A percentile compares a stretch with the other conserved stretches of the same genome.
These are phyloP conservation scores for Cystobasidiaceae sp. DNA, from an alignment of 1,284 basidiomycete genomes.

Conservation along the genomic window DNA sequence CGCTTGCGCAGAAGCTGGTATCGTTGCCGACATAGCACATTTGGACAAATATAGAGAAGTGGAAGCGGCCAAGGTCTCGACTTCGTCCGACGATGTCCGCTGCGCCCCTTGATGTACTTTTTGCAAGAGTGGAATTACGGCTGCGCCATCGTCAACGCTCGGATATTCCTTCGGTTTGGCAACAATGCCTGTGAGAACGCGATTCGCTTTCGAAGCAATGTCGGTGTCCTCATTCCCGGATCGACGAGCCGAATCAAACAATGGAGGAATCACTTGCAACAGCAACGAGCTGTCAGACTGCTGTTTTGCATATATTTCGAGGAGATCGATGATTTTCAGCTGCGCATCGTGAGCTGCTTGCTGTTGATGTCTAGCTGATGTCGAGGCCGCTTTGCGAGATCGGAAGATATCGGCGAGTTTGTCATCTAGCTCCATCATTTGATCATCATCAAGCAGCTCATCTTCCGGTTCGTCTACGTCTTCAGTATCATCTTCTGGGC, in stretches of 20 bases:
- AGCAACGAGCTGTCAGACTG: constrained; percentile 65
- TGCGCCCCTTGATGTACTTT: constrained; percentile 70
- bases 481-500: constrained; percentile 71
- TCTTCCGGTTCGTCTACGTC: constrained; percentile 54
- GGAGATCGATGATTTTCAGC: constrained; percentile 67
- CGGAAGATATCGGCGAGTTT: constrained; percentile 86
- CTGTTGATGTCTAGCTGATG: constrained; percentile 44
- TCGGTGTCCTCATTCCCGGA: constrained; percentile 72
- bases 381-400: constrained; percentile 58
- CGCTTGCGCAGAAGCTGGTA: constrained; percentile 43
- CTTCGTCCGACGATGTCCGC: constrained; percentile 58
- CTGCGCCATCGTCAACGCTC: constrained; percentile 50
- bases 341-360: not conserved
- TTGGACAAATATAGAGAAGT: constrained; percentile 69
- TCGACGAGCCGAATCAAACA: constrained; percentile 65
- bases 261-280: constrained; percentile 64
- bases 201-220: constrained; percentile 74
- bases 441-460: constrained; percentile 85
- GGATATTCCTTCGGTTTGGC: constrained; percentile 69
- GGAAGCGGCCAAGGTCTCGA: constrained; percentile 60
- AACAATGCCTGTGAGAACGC: constrained; percentile 68
- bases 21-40: constrained; percentile 51
- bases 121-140: constrained; percentile 52
- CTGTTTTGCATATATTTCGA: constrained; percentile 74
- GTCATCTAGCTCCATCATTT: constrained; percentile 94